Base-by-base conservation (phyloP, 1,284 basidiomycete species). In the Cutaneotrichosporon dermatis region DNA sequence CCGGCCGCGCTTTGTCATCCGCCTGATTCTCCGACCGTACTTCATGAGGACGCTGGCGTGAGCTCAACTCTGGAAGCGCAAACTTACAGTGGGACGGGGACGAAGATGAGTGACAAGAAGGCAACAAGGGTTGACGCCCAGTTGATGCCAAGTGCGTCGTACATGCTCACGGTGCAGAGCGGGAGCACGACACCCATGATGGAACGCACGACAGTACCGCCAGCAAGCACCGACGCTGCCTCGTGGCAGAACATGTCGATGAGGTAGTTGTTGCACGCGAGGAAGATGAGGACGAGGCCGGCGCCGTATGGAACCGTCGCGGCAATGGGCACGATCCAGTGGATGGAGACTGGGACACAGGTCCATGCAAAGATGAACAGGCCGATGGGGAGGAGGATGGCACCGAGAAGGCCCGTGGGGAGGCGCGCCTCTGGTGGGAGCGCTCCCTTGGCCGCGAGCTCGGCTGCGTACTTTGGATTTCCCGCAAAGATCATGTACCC, bases 201-300 rank as follows among this genome's bases (percentile, higher is more conserved):
- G 3, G 83, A 86, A 44, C 87, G 83, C 33, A 86, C 69, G 43
- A 89, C 82, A 15, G 87, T 83, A 10, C 86, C 86, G 39, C 85
- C 83, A 0, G 87, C 86, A 41, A 87, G 80, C 9, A 85, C 85
- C 57, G 83, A 84, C 0, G 86, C 85, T 8, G 60, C 44, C 58
- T 69, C 60, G 55, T 59, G 55, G 34, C 69, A 78, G 72, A 86
- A 51, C n/a, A 40, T 25, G 49, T 51, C 49, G 9, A 51, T 87
- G 52, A 59, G 54, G 74, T 86, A 86, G 7, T 55, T 55, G 12
- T 55, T 16, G 33, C 51, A 35, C 25, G 61, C 67, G 33, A 72
- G 61, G 59, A 73, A 70, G 59, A 71, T 64, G 5, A 73, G 55
- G 25, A 73, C 69, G 56, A 73, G 64, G 7, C 69, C 70, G 4